Conservation (phyloP, 2,329 filamentous ascomycete species). For the Fusarium mexicanum region DNA sequence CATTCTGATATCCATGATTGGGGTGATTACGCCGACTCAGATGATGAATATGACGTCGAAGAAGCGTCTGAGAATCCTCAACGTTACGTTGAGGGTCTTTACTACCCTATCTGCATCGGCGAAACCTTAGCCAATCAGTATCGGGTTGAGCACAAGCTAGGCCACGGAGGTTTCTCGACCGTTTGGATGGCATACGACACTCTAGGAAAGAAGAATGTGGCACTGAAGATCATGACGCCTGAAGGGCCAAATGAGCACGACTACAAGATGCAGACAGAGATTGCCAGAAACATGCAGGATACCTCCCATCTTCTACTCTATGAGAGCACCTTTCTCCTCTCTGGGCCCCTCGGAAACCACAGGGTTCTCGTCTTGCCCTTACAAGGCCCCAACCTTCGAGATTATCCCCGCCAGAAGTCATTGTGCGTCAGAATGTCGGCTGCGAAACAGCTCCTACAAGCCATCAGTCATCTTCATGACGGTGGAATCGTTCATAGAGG, state of each 20-base stretch:
- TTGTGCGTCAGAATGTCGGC: background rate
- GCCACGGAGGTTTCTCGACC: background rate
- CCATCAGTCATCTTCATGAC: background rate
- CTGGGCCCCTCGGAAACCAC: rapidly evolving
- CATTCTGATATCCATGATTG: background rate
- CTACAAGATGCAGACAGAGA: background rate
- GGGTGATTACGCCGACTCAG: background rate
- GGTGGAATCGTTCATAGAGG: background rate
- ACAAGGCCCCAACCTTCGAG: background rate
- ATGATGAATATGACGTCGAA: background rate
- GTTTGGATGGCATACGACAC: background rate
- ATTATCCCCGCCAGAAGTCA: background rate
- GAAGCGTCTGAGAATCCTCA: background rate
- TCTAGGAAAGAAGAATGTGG: background rate
- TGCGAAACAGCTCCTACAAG: background rate
- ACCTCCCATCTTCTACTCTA: background rate
- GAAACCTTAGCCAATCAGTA: background rate
- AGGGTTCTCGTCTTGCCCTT: background rate
- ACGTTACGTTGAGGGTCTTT: background rate
- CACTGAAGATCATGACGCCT: background rate
- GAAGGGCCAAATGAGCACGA: background rate
- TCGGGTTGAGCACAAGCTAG: background rate
- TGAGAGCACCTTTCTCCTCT: background rate
- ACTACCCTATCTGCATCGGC: background rate
- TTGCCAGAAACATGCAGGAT: background rate